Percentiles rank a stretch among this genome's conserved stretches.
Conservation (phyloP, 176 grass and related monocot genomes). For the Oryza glaberrima region DNA sequence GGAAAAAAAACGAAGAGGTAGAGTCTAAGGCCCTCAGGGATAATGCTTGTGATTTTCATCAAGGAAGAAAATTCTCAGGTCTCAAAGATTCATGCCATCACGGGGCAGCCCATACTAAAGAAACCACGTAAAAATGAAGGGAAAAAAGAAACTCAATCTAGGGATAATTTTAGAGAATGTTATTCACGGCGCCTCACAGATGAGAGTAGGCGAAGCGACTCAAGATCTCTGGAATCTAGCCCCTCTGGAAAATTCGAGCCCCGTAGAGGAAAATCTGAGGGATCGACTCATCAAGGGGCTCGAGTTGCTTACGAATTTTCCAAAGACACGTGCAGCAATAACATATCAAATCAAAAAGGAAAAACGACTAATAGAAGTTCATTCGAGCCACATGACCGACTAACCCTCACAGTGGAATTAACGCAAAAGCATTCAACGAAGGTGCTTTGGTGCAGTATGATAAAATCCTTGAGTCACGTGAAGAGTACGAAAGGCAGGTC, state of each 20-base stretch:
- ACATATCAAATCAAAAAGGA: no score
- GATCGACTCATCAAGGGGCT: conserved; percentile 76
- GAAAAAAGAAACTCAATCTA: neutral
- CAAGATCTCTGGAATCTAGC: conserved; percentile 75
- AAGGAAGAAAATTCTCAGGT: conserved; percentile 77
- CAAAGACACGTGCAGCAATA: no score
- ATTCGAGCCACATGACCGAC: no score
- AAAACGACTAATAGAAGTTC: no score
- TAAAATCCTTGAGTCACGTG: no score
- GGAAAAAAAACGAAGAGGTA: no score
- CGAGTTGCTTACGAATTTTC: no score
- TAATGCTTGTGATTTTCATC: conserved; percentile 84
- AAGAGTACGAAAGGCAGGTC: no score
- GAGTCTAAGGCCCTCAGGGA: conserved; percentile 56
- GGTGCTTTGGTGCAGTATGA: no score
- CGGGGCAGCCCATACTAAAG: conserved; percentile 18
- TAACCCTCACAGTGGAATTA: no score
- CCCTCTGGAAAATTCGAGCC: conserved; percentile 77
- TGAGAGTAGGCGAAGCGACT: conserved; percentile 70
- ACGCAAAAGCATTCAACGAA: no score
- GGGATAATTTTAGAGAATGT: conserved; percentile 61
- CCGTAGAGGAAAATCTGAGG: conserved; percentile 38
- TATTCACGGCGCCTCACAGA: conserved; percentile 80
- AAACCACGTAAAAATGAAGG: neutral
- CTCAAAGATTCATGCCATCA: conserved; percentile 99